phyloP scores from a whole-genome alignment of 2,329 filamentous ascomycete species.

The Fusarium odoratissimum region DNA sequence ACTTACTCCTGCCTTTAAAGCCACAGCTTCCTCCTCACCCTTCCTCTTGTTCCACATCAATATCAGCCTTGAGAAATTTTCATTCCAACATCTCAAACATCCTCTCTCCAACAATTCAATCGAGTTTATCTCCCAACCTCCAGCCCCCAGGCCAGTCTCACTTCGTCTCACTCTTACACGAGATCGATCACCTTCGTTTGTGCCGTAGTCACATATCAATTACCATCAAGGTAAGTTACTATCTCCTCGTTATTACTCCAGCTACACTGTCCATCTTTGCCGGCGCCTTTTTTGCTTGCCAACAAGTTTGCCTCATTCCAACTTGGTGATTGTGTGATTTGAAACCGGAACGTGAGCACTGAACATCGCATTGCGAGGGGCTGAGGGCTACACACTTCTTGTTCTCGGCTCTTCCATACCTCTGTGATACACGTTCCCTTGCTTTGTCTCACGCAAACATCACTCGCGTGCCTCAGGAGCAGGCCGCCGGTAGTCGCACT shows the following conservation, averaged over 20 bases:
- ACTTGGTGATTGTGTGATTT: conserved; percentile 8
- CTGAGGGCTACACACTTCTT: conserved; percentile 22
- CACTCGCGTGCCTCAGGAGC: conserved; percentile 27
- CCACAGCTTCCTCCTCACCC: conserved; percentile 37
- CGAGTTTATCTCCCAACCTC: conserved; percentile 13
- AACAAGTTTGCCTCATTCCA: conserved; percentile 16
- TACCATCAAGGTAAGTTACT: conserved; percentile 26
- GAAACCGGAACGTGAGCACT: conserved; percentile 12
- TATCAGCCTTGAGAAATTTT: conserved; percentile 30
- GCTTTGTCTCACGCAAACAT: conserved; percentile 49
- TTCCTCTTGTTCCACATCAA: conserved; percentile 37
- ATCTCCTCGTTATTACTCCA: neutral
- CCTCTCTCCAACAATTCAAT: conserved; percentile 34
- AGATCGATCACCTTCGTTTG: conserved; percentile 38
- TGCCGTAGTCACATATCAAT: conserved; percentile 37
- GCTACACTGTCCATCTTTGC: neutral
- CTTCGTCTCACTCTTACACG: conserved; percentile 32
- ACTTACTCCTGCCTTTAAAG: conserved; percentile 43
- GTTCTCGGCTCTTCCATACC: conserved; percentile 34
- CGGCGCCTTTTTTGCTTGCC: neutral
- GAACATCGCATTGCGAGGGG: conserved; percentile 31
- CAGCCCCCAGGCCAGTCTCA: conserved; percentile 29
- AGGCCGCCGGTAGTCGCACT: conserved; percentile 12
- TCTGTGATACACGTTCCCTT: conserved; percentile 42
- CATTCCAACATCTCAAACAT: conserved; percentile 42